Conservation (phyloP, 176 grass and related monocot species). For the Carex cristatella region DNA sequence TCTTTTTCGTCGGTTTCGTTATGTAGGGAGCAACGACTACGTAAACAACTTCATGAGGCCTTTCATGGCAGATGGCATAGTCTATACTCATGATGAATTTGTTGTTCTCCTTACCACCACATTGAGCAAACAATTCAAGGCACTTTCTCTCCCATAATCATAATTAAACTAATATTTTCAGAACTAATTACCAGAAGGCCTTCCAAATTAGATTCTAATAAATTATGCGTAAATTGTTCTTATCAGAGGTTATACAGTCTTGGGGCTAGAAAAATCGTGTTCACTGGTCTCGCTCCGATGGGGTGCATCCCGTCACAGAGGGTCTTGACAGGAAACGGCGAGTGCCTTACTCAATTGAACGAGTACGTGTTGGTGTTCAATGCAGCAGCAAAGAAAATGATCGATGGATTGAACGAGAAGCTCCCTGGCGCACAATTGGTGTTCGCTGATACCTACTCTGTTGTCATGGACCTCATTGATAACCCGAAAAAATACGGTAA, state of each 20-base stretch:
- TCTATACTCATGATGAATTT: slow-evolving; percentile 82
- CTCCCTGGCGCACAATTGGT: slow-evolving; percentile 57
- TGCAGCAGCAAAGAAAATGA: slow-evolving; percentile 34
- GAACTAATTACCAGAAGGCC: background rate
- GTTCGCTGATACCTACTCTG: slow-evolving; percentile 52
- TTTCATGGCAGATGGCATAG: slow-evolving; percentile 76
- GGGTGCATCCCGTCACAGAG: slow-evolving; percentile 97
- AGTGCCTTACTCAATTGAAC: slow-evolving; percentile 71
- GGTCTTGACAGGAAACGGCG: slow-evolving; percentile 40
- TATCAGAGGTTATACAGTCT: slow-evolving; percentile 61
- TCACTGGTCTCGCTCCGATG: slow-evolving; percentile 64
- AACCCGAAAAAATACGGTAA: slow-evolving; percentile 70
- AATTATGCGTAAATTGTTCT: background rate
- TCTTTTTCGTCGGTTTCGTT: background rate
- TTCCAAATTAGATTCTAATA: background rate
- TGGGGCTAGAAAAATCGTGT: slow-evolving; percentile 68
- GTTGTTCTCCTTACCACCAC: slow-evolving; percentile 56
- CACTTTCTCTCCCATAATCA: slow-evolving; percentile 3
- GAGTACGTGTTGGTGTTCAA: slow-evolving; percentile 68
- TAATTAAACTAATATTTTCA: background rate
- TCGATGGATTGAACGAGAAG: slow-evolving; percentile 47
- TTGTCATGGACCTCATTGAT: slow-evolving; percentile 91
- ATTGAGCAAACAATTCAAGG: slow-evolving; percentile 62
- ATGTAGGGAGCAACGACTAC: slow-evolving; percentile 93
- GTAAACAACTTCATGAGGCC: slow-evolving; percentile 95